These are phyloP conservation scores for Aegilops sharonensis DNA, from an alignment of 176 grass and related monocot genomes.

Conservation along the genomic window DNA sequence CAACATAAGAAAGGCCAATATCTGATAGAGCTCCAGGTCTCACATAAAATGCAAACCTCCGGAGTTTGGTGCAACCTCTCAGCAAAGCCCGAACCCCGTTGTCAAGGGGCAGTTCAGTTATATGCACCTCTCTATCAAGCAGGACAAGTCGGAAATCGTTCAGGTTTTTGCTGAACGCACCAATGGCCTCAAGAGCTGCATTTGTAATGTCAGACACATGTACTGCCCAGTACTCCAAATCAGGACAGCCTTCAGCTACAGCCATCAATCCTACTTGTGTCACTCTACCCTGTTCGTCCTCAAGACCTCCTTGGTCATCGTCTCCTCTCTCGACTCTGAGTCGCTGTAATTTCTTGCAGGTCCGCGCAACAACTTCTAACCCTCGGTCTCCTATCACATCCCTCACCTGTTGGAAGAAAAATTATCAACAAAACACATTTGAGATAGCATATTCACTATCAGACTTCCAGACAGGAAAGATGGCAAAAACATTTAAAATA, in stretches of 20 bases:
- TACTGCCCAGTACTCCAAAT: constrained; percentile 73
- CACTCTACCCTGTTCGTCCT: constrained; percentile 81
- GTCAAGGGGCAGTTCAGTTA: constrained; percentile 81
- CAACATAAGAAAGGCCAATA: constrained; percentile 74
- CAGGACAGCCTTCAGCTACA: constrained; percentile 74
- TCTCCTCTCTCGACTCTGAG: constrained; percentile 91
- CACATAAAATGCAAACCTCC: constrained; percentile 91
- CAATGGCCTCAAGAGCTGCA: constrained; percentile 80
- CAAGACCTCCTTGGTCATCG: constrained; percentile 76
- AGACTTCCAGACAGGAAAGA: constrained; percentile 28
- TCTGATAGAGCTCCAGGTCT: constrained; percentile 89
- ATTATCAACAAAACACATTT: background rate
- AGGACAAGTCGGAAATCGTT: constrained; percentile 95
- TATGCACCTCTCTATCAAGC: constrained; percentile 70
- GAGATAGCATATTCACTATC: background rate
- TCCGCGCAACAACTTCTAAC: constrained; percentile 77
- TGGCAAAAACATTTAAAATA: background rate
- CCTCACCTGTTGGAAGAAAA: constrained; percentile 60
- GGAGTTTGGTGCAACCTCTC: constrained; percentile 77
- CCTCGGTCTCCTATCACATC: constrained; percentile 93
- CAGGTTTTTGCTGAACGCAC: constrained; percentile 70
- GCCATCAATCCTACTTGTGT: constrained; percentile 72
- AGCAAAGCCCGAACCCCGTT: constrained; percentile 79
- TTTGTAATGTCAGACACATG: constrained; percentile 96
- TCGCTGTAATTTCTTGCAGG: constrained; percentile 90